Conservation (phyloP, 2,329 filamentous ascomycete genomes). For the Pseudogymnoascus sp. region DNA sequence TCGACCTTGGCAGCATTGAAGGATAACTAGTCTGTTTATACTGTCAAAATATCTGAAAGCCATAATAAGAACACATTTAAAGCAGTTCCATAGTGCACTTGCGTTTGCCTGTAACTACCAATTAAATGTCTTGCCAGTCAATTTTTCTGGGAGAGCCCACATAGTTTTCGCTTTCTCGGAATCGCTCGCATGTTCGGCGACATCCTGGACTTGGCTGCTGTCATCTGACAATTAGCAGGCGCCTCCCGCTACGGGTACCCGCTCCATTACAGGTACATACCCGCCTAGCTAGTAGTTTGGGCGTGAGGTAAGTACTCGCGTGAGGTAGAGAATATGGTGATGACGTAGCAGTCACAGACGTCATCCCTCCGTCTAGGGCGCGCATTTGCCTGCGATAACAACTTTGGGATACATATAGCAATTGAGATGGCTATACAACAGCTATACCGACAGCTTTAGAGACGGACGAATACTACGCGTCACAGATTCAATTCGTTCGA, state of each 20-base stretch:
- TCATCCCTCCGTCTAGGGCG: neutral
- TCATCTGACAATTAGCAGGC: neutral
- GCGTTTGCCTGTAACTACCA: neutral
- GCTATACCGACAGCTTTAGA: neutral
- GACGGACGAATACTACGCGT: neutral
- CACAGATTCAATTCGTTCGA: neutral
- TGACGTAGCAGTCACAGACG: neutral
- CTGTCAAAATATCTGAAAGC: no score
- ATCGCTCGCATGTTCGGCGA: neutral
- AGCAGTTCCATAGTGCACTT: neutral
- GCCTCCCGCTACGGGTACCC: no score
- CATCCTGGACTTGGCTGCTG: conserved; percentile 10
- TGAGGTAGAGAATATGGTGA: neutral
- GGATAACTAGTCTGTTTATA: neutral
- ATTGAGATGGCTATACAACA: neutral
- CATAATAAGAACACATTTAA: no score
- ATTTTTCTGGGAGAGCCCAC: conserved; percentile 12
- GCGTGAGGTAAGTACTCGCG: no score
- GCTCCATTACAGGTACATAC: no score
- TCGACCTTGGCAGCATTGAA: neutral
- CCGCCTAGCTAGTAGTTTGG: neutral
- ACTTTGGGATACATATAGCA: neutral
- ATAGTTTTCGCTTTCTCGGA: neutral
- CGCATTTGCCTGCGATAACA: neutral
- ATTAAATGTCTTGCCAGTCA: conserved; percentile 13